These are phyloP conservation scores for Xylariaceae sp. DNA, from an alignment of 2,329 filamentous ascomycete species.

Conservation along the genomic window DNA sequence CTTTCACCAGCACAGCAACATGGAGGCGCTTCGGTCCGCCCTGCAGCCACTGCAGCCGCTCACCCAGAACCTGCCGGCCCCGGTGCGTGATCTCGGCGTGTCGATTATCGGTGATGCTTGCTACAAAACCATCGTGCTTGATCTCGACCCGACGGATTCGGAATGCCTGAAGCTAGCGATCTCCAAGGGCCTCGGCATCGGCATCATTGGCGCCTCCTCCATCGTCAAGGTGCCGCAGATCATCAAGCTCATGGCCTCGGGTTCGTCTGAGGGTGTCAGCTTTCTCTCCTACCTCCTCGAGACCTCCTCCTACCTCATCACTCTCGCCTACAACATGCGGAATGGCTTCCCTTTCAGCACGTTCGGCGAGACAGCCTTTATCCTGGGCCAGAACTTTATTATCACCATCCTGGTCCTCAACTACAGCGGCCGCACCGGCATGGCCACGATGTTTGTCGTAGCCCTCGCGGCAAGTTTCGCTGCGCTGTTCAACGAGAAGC, in stretches of 20 bases:
- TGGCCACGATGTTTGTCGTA: constrained; percentile 73
- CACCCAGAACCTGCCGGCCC: constrained; percentile 66
- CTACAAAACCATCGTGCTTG: constrained; percentile 79
- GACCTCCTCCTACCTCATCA: constrained; percentile 80
- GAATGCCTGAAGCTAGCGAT: constrained; percentile 84
- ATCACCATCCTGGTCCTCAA: constrained; percentile 83
- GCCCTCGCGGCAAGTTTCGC: constrained; percentile 64
- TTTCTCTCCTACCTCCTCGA: constrained; percentile 93
- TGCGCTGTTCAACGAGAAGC: constrained; percentile 60
- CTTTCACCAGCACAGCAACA: constrained; percentile 27
- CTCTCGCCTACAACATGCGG: constrained; percentile 85
- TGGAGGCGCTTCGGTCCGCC: constrained; percentile 57
- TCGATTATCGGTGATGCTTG: constrained; percentile 78
- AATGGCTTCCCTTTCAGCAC: constrained; percentile 94
- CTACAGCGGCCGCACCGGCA: constrained; percentile 63
- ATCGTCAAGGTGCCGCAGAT: constrained; percentile 98
- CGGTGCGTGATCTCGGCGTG: constrained; percentile 67
- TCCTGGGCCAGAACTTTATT: constrained; percentile 85
- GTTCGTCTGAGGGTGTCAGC: constrained; percentile 76
- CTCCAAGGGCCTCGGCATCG: constrained; percentile 88
- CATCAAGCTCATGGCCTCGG: constrained; percentile 77
- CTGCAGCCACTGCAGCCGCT: constrained; percentile 62
- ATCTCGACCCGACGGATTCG: constrained; percentile 71
- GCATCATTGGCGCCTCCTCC: constrained; percentile 82
- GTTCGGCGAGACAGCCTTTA: constrained; percentile 89